phyloP scores from a whole-genome alignment of 2,329 filamentous ascomycete genomes.

The Colletotrichum euphorbiae region DNA sequence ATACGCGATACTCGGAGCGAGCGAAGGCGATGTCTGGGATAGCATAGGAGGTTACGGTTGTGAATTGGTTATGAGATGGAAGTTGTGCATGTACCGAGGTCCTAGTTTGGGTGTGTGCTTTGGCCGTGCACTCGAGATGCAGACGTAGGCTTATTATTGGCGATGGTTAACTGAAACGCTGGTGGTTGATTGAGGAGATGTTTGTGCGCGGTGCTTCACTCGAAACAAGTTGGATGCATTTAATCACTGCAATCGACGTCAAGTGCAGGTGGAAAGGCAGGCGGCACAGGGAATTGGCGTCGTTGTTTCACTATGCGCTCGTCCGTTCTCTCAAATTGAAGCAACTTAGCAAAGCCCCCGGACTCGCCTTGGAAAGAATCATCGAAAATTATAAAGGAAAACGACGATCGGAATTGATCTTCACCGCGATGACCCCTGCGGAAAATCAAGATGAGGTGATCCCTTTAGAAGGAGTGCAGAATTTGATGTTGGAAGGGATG shows the following conservation, averaged over 20 bases:
- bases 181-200: conserved; percentile 9
- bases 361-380: neutral
- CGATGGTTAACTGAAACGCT: neutral
- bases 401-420: conserved; percentile 20
- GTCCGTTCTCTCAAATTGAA: neutral
- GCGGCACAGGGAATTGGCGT: neutral
- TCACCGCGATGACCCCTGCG: neutral
- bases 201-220: conserved; percentile 33
- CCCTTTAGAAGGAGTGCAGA: conserved; percentile 32
- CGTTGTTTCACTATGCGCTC: conserved; percentile 10
- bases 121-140: neutral
- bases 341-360: conserved; percentile 5
- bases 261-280: no score
- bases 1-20: neutral
- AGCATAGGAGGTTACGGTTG: neutral
- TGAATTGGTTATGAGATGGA: neutral
- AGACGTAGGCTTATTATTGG: conserved; percentile 8
- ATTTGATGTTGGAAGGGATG: conserved; percentile 5
- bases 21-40: neutral
- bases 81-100: neutral
- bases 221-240: conserved; percentile 22
- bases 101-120: no score
- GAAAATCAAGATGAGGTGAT: conserved; percentile 5
- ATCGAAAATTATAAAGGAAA: conserved; percentile 28
- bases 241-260: neutral